Percentiles rank a stretch among this genome's conserved stretches.
Evolutionary conservation across 1,284 basidiomycete genomes (phyloP).

Genomic region (Thecaphora thlaspeos): DNA sequence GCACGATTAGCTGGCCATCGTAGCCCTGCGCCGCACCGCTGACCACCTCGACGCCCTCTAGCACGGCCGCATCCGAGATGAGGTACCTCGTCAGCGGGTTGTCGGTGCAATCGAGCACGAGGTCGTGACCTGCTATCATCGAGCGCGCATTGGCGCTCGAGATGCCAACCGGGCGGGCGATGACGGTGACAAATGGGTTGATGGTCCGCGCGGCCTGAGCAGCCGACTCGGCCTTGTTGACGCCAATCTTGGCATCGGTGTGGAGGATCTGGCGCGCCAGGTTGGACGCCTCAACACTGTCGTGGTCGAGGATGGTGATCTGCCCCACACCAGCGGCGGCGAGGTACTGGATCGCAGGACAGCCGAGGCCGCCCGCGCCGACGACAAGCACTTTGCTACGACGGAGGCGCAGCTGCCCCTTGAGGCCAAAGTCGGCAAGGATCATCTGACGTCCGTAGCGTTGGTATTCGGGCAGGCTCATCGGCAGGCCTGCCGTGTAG

Average conservation of each 20-base stretch:
- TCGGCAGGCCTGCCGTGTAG: constrained; percentile 17
- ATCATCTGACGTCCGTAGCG: constrained; percentile 98
- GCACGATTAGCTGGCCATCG: constrained; percentile 74
- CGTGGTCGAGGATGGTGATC: constrained; percentile 87
- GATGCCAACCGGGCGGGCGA: constrained; percentile 21
- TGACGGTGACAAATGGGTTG: constrained; percentile 45
- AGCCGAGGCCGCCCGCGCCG: constrained; percentile 93
- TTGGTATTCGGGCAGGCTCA: constrained; percentile 69
- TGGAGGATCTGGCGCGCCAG: constrained; percentile 92
- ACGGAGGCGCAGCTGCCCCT: constrained; percentile 73
- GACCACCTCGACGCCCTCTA: constrained; percentile 74
- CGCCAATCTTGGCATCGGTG: constrained; percentile 74
- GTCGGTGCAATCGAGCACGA: constrained; percentile 94
- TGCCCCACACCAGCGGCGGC: constrained; percentile 84
- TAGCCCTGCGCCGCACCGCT: constrained; percentile 89
- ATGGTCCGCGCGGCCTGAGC: constrained; percentile 63
- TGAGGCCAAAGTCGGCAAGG: constrained; percentile 79
- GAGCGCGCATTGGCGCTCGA: constrained; percentile 35
- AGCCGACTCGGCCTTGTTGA: constrained; percentile 74
- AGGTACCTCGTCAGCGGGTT: constrained; percentile 89
- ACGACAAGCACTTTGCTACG: constrained; percentile 77
- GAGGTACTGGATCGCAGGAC: constrained; percentile 90
- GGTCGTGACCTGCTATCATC: constrained; percentile 59
- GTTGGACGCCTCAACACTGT: constrained; percentile 86
- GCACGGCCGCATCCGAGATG: constrained; percentile 83